phyloP scores from a whole-genome alignment of 2,329 filamentous ascomycete species.

The Aspergillus aculeatus region DNA sequence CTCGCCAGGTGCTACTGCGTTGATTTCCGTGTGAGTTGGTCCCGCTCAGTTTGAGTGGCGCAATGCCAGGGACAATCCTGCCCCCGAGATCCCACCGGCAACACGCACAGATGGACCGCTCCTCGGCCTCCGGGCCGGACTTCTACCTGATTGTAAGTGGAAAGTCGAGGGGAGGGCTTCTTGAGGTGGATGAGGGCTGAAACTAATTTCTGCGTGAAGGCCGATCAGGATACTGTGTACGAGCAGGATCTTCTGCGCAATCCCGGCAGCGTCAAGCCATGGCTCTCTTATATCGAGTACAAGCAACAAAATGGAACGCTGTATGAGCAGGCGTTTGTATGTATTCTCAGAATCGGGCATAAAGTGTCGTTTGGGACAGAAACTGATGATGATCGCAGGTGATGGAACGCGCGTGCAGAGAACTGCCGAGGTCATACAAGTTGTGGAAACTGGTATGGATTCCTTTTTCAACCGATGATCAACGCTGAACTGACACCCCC shows the following conservation, averaged over 20 bases:
- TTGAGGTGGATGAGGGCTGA: no score
- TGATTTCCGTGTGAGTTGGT: slow-evolving; percentile 32
- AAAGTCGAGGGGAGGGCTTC: not conserved
- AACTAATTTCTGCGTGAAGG: slow-evolving; percentile 47
- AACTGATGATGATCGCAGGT: slow-evolving; percentile 44
- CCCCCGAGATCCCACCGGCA: slow-evolving; percentile 46
- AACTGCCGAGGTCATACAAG: slow-evolving; percentile 94
- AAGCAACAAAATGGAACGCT: slow-evolving; percentile 82
- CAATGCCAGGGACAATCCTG: slow-evolving; percentile 52
- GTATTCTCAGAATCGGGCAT: slow-evolving; percentile 14
- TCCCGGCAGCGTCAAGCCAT: slow-evolving; percentile 82
- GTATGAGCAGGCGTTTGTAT: slow-evolving; percentile 77
- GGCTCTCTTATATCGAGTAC: slow-evolving; percentile 90
- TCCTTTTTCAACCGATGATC: slow-evolving; percentile 5
- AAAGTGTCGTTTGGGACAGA: no score
- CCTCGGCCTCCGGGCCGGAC: slow-evolving; percentile 42
- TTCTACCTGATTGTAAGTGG: slow-evolving; percentile 48
- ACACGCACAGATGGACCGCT: slow-evolving; percentile 45
- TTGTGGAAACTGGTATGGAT: slow-evolving; percentile 83
- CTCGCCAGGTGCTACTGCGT: slow-evolving; percentile 25
- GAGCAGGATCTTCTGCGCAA: slow-evolving; percentile 93
- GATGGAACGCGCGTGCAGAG: slow-evolving; percentile 85
- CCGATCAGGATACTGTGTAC: slow-evolving; percentile 88
- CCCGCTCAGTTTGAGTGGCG: slow-evolving; percentile 42
- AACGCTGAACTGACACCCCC: slow-evolving; percentile 19